Evolutionary conservation across 2,329 filamentous ascomycete species (phyloP).

Genomic region (Hypomyces rosellus): DNA sequence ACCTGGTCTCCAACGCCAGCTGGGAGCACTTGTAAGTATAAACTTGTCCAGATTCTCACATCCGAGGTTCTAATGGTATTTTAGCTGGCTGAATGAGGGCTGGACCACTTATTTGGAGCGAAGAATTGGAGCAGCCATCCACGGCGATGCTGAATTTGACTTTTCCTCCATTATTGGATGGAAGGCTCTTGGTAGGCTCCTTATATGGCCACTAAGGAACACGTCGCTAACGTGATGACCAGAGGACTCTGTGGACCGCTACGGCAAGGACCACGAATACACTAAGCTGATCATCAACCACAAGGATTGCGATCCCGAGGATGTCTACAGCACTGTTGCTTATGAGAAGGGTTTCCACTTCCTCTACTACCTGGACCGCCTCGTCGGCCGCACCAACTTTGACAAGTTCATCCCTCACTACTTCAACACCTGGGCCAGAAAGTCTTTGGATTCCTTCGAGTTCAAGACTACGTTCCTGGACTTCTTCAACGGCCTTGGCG

Average conservation of each 20-base stretch:
- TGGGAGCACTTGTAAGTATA: conserved; percentile 69
- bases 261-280: conserved; percentile 80
- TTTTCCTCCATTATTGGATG: conserved; percentile 96
- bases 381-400: conserved; percentile 80
- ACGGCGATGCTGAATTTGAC: conserved; percentile 80
- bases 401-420: conserved; percentile 95
- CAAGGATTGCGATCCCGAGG: conserved; percentile 87
- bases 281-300: conserved; percentile 86
- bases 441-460: conserved; percentile 87
- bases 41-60: too few species aligned
- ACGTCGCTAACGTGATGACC: conserved; percentile 14
- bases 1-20: conserved; percentile 69
- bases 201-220: neutral
- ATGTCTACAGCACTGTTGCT: conserved; percentile 85
- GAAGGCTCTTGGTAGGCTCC: conserved; percentile 64
- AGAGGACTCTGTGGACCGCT: conserved; percentile 72
- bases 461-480: conserved; percentile 84
- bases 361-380: conserved; percentile 80
- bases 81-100: conserved; percentile 64
- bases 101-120: conserved; percentile 96
- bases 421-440: conserved; percentile 76
- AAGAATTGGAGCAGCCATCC: conserved; percentile 67
- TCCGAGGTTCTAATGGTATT: neutral
- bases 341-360: conserved; percentile 98
- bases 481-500: conserved; percentile 66